phyloP scores from a whole-genome alignment of 495 filamentous ascomycete species.

The Aspergillus nidulans region DNA sequence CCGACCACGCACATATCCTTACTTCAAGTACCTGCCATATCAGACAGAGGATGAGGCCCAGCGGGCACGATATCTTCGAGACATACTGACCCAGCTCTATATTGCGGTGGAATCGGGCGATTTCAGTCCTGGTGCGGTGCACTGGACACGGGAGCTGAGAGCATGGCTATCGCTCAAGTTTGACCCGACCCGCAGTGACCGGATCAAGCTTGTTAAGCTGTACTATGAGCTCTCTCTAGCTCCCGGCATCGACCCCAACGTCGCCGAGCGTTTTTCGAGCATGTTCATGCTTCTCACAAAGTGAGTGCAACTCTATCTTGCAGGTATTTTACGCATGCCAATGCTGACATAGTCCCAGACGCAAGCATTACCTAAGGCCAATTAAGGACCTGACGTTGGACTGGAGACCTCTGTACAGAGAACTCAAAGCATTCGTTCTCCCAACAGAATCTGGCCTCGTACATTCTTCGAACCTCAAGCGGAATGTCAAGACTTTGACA shows the following conservation, averaged over 20 bases:
- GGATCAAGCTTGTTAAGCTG: constrained; percentile 78
- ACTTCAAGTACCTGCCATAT: constrained; percentile 85
- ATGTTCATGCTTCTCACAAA: constrained; percentile 94
- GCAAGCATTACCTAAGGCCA: constrained; percentile 90
- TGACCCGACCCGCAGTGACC: constrained; percentile 77
- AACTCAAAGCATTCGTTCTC: constrained; percentile 83
- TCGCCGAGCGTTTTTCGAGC: constrained; percentile 87
- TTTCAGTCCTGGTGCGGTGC: constrained; percentile 86
- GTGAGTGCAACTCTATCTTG: constrained; percentile 43
- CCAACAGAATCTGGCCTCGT: constrained; percentile 70
- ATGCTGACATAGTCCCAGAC: constrained; percentile 52
- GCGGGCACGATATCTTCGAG: constrained; percentile 67
- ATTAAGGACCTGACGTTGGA: constrained; percentile 84
- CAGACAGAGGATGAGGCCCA: constrained; percentile 70
- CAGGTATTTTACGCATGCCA: not conserved
- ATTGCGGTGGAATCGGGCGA: constrained; percentile 87
- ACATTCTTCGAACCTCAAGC: constrained; percentile 59
- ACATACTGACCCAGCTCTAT: constrained; percentile 89
- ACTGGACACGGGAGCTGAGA: constrained; percentile 95
- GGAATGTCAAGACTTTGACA: constrained; percentile 68
- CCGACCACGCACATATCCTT: constrained; percentile 87
- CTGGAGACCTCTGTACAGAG: constrained; percentile 88
- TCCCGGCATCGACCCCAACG: constrained; percentile 75
- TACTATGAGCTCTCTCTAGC: constrained; percentile 94
- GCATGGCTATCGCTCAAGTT: constrained; percentile 97